These are phyloP conservation scores for Zasmidium cellare DNA, from an alignment of 2,329 filamentous ascomycete species.

Conservation along the genomic window DNA sequence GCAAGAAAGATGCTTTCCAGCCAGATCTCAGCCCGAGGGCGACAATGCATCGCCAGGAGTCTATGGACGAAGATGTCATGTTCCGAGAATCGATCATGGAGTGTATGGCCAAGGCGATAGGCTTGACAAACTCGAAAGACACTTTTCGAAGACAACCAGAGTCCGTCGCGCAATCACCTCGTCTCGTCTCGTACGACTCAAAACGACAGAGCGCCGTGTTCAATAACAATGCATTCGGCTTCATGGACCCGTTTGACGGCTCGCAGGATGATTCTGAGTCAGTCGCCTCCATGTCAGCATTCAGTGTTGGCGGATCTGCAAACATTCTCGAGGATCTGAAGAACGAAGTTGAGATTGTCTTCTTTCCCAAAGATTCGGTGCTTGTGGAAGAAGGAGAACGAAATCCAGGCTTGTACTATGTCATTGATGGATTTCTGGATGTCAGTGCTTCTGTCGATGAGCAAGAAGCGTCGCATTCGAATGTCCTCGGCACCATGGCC, in stretches of 20 bases:
- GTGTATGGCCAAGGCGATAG: slow-evolving; percentile 93
- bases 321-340: slow-evolving; percentile 78
- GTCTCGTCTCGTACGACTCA: slow-evolving; percentile 80
- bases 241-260: slow-evolving; percentile 61
- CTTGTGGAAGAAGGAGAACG: slow-evolving; percentile 94
- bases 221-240: slow-evolving; percentile 67
- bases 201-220: slow-evolving; percentile 77
- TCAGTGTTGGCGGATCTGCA: slow-evolving; percentile 57
- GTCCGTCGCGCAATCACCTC: slow-evolving; percentile 83
- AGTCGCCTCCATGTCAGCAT: slow-evolving; percentile 56
- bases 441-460: slow-evolving; percentile 82
- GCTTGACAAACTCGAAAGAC: slow-evolving; percentile 69
- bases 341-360: slow-evolving; percentile 94
- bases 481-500: slow-evolving; percentile 46
- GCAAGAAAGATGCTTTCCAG: slow-evolving; percentile 43
- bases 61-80: slow-evolving; percentile 80
- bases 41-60: slow-evolving; percentile 70
- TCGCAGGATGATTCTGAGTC: slow-evolving; percentile 89
- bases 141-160: slow-evolving; percentile 65
- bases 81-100: slow-evolving; percentile 90
- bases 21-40: slow-evolving; percentile 34
- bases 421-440: slow-evolving; percentile 94
- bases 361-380: slow-evolving; percentile 91
- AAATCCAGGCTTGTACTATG: slow-evolving; percentile 96
- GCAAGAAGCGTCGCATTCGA: slow-evolving; percentile 44